These are phyloP conservation scores for Aspergillus aculeatinus DNA, from an alignment of 2,329 filamentous ascomycete species.

Conservation along the genomic window DNA sequence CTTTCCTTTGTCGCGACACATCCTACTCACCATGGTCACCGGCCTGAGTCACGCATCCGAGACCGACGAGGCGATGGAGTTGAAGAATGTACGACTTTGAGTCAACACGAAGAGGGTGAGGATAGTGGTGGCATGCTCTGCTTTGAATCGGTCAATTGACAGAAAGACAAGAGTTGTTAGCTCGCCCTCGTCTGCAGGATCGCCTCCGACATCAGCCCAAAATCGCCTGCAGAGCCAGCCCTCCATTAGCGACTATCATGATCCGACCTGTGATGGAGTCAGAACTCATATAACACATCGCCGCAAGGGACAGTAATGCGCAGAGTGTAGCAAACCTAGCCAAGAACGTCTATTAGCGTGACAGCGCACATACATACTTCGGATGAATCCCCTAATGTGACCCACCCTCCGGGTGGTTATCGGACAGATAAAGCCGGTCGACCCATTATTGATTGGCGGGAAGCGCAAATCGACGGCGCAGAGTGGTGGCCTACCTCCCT, in stretches of 20 bases:
- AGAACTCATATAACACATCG: background rate
- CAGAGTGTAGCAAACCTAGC: background rate
- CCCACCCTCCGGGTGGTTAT: background rate
- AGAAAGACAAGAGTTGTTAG: background rate
- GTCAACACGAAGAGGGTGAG: slow-evolving; percentile 3
- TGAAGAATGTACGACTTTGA: slow-evolving; percentile 1
- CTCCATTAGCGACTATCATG: background rate
- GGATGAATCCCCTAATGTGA: background rate
- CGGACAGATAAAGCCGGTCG: background rate
- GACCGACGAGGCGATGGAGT: background rate
- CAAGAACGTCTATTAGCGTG: background rate
- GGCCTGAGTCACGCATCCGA: background rate
- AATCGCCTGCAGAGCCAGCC: background rate
- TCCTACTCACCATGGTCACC: background rate
- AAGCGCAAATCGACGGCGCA: background rate
- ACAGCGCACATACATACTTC: background rate
- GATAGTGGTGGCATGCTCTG: slow-evolving; percentile 4
- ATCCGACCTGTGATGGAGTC: background rate
- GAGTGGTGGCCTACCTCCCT: background rate
- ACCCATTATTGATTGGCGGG: background rate
- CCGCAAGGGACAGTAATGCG: background rate
- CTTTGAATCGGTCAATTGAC: slow-evolving; percentile 9
- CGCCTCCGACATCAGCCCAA: background rate
- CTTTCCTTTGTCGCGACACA: no score
- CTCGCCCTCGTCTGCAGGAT: background rate